These are phyloP conservation scores for Colletotrichum higginsianum DNA, from an alignment of 2,329 filamentous ascomycete genomes.

Conservation along the genomic window DNA sequence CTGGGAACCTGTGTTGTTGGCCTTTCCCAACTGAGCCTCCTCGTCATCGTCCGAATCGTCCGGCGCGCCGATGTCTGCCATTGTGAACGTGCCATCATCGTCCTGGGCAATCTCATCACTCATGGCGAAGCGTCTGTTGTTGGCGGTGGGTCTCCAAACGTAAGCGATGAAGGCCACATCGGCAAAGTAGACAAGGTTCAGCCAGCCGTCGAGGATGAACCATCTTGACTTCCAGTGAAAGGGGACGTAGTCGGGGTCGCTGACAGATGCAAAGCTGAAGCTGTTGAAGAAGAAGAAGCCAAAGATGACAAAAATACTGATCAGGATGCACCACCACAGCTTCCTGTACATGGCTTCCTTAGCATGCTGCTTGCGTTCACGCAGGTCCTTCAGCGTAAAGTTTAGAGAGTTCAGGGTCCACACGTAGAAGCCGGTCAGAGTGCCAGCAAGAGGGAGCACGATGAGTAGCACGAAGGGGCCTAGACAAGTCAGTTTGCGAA, in stretches of 20 bases:
- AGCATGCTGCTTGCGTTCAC: conserved; percentile 91
- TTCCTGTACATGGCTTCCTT: conserved; percentile 98
- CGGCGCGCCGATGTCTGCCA: conserved; percentile 88
- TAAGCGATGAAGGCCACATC: conserved; percentile 96
- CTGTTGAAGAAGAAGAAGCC: conserved; percentile 99
- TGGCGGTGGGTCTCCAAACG: conserved; percentile 95
- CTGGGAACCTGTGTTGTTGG: conserved; percentile 45
- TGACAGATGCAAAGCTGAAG: conserved; percentile 90
- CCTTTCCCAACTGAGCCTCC: conserved; percentile 64
- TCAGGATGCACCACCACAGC: conserved; percentile 97
- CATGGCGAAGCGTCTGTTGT: conserved; percentile 98
- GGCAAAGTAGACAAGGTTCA: conserved; percentile 95
- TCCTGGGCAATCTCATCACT: conserved; percentile 99
- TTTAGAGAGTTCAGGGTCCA: conserved; percentile 98
- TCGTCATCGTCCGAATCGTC: conserved; percentile 75
- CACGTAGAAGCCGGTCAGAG: conserved; percentile 96
- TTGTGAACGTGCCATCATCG: conserved; percentile 95
- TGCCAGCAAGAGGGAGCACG: conserved; percentile 91
- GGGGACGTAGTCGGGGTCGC: conserved; percentile 90
- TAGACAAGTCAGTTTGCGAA: conserved; percentile 46
- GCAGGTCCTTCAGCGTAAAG: conserved; percentile 94
- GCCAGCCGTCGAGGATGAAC: conserved; percentile 98
- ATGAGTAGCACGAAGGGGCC: conserved; percentile 93
- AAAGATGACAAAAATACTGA: conserved; percentile 95
- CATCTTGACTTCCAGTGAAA: conserved; percentile 98